Evolutionary conservation across 2,329 filamentous ascomycete species (phyloP), one percentile per base, ranked within the genome.

Genomic region (Endothia cerciana): DNA sequence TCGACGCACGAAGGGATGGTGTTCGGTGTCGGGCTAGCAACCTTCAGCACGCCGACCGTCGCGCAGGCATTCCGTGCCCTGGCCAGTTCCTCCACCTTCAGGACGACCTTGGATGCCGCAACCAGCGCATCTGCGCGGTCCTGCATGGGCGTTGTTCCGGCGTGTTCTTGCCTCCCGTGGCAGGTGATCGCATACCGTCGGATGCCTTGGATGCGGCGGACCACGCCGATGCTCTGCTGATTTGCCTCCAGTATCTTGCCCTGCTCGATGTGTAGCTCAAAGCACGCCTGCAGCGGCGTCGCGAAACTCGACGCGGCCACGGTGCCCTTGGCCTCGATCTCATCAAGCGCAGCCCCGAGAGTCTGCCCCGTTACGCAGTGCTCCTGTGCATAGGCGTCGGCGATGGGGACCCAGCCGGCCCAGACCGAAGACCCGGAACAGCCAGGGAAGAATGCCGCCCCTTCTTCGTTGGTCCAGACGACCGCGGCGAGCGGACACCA

Each of bases 401-500:
- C 22, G 45, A 47, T 25, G n/a, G n/a, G 45, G 1, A 47, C 45
- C 45, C 45, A 47, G 17, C 69, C 70, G 2, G 51, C 67, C 43
- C 64, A 71, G 8, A 71, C 70, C 7, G 64, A 69, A 2, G 69
- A 71, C 7, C 63, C 62, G 8, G 68, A 51, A 60, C 69, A 68
- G 1, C 62, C 64, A 4, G 65, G 62, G 10, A 66, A 63, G 55
- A 71, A 71, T 7, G 68, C 61, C 3, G 70, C 70, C 15, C 70
- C 70, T 38, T 71, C 69, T 55, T 72, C 71, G 63, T 89, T 89
- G 0, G 87, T 90, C 87, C 87, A 89, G 71, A 91, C 90, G 8
- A 91, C 84, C 2, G 91, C 86, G 4, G 88, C 89, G 1, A 91
- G 81, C 11, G 87, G 87, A 64, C 85, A 90, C 63, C 89, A 83